Conservation (phyloP, 805 yeast genomes). For the Groenewaldozyma salmanticensis region DNA sequence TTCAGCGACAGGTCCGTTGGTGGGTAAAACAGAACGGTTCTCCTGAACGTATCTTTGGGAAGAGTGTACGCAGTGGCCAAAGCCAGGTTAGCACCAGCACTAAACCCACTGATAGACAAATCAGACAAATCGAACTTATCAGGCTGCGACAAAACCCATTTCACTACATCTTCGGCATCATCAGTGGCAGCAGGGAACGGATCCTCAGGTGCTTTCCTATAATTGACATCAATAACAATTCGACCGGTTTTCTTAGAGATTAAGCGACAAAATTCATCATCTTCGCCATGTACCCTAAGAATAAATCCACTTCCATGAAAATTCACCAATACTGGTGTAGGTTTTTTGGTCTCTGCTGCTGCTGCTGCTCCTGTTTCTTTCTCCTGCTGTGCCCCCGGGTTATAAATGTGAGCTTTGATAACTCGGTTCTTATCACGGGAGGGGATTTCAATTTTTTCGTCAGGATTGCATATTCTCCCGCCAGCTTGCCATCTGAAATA, state of each 20-base stretch:
- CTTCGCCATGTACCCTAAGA: conserved; percentile 31
- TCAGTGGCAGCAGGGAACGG: conserved; percentile 39
- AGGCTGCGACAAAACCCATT: conserved; percentile 6
- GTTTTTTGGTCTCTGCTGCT: too few species aligned
- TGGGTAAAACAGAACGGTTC: conserved; percentile 26
- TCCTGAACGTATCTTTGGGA: conserved; percentile 23
- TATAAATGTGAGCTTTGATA: too few species aligned
- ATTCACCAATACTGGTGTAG: too few species aligned
- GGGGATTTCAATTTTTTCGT: too few species aligned
- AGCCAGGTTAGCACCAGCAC: conserved; percentile 33
- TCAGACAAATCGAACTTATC: conserved; percentile 8
- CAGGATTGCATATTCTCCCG: too few species aligned
- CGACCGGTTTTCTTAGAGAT: conserved; percentile 29
- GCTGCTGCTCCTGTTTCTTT: too few species aligned
- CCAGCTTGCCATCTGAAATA: too few species aligned
- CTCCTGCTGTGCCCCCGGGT: too few species aligned
- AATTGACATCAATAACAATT: conserved; percentile 37
- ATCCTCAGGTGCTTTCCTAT: conserved; percentile 41
- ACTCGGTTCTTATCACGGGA: too few species aligned
- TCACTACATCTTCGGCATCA: conserved; percentile 30
- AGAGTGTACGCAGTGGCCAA: conserved; percentile 21
- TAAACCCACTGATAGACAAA: conserved; percentile 36
- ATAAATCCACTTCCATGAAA: conserved; percentile 40
- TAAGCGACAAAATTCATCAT: conserved; percentile 34
- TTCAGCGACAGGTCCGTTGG: conserved; percentile 32